Evolutionary conservation across 441 rosid species (phyloP), one percentile per base, ranked within the genome.

Genomic region (Viola pubescens): DNA sequence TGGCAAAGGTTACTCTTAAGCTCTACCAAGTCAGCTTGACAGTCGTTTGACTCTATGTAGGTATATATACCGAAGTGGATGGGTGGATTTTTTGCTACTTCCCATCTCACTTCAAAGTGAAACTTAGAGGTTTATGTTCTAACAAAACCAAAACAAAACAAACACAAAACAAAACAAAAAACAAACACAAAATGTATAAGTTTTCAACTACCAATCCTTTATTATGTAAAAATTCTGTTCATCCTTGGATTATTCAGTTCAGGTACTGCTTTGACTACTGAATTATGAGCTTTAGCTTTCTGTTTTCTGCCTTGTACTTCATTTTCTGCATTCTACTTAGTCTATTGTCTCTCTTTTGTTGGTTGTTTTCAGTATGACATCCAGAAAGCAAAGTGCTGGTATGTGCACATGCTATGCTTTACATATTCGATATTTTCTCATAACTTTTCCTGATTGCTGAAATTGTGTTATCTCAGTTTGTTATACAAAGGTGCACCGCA

Each of bases 401-500:
- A 26, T 26, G 34, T 26, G 34, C 34, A 26, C 34, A 26, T 26
- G 34, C 34, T 26, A 26, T 26, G 34, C 34, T 26, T 26, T 26
- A 26, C 34, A 26, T 26, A 2, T 26, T 26, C 34, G 34, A 26
- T 26, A 26, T 26, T 26, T 1, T 2, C 34, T 26, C 34, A 26
- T 26, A 26, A 26, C 34, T 26, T 26, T 26, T 26, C 34, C 34
- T 26, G 34, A 26, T 26, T 26, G 34, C 2, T 26, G 34, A 26
- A 1, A 26, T 26, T 26, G 34, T 26, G 34, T 26, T 26, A 11
- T 53, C 6, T 12, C 58, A 63, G 96, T 79, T 73, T 69, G 55
- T 48, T 66, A 66, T 69, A 81, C 92, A 4, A 76, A 70, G 67
- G 87, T 89, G 13, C 72, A 73, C 2, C 92, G 95, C 47, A 89